A percentile compares a stretch with the other conserved stretches of the same genome.
These are phyloP conservation scores for Alloteropsis angusta DNA, from an alignment of 202 grass and related monocot species.

Conservation along the genomic window DNA sequence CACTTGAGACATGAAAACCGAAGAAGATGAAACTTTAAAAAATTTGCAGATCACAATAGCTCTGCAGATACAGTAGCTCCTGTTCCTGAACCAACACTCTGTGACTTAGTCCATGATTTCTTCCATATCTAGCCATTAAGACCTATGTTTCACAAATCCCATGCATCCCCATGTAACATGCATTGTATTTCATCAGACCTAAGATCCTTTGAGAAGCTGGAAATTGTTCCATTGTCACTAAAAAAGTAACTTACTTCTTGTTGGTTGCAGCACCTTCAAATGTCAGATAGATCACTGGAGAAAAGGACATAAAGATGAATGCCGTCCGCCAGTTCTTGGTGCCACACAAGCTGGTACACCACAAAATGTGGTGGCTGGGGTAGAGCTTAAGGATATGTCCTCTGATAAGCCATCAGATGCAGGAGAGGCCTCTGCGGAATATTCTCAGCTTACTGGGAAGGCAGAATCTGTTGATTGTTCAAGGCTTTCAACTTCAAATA, in stretches of 20 bases:
- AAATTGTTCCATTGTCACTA: background rate
- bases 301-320: conserved; percentile 59
- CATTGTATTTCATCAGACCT: background rate
- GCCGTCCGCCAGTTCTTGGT: conserved; percentile 20
- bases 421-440: background rate
- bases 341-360: background rate
- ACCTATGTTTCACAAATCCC: background rate
- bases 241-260: conserved; percentile 9
- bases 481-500: conserved; percentile 16
- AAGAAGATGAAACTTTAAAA: background rate
- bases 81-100: background rate
- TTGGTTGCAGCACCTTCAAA: conserved; percentile 47
- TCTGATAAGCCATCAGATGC: conserved; percentile 11
- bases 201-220: background rate
- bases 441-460: background rate
- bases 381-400: conserved; percentile 9
- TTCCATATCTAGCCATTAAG: background rate
- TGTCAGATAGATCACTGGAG: conserved; percentile 71
- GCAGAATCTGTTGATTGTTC: conserved; percentile 25
- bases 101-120: background rate
- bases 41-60: background rate
- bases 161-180: background rate
- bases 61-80: background rate
- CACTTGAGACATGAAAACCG: background rate
- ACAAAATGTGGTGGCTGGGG: conserved; percentile 6